Evolutionary conservation across 805 yeast species (phyloP).

Genomic region (Kluyveromyces wickerhamii): DNA sequence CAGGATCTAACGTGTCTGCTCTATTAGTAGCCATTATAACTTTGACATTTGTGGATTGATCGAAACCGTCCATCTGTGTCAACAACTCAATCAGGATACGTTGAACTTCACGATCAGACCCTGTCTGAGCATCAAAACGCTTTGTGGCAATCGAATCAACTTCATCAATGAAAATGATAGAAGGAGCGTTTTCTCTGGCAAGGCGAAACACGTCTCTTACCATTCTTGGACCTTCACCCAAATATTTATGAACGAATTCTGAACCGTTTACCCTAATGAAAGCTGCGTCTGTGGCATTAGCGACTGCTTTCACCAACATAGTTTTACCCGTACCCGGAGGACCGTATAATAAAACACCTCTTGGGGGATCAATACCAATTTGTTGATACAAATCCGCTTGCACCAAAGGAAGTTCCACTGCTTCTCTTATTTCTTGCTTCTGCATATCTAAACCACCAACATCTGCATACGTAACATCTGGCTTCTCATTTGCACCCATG

Average conservation of each 20-base stretch:
- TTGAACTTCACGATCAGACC: slow-evolving; percentile 99
- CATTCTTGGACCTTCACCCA: slow-evolving; percentile 99
- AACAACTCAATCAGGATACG: slow-evolving; percentile 91
- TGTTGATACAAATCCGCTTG: slow-evolving; percentile 95
- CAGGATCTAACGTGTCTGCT: slow-evolving; percentile 99
- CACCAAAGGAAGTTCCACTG: slow-evolving; percentile 92
- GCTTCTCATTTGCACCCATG: slow-evolving; percentile 88
- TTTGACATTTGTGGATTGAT: slow-evolving; percentile 89
- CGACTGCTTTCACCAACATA: slow-evolving; percentile 98
- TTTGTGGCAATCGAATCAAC: slow-evolving; percentile 98
- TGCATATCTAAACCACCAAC: slow-evolving; percentile 99
- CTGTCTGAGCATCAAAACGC: slow-evolving; percentile 98
- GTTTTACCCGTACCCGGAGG: slow-evolving; percentile 99
- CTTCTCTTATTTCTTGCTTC: slow-evolving; percentile 97
- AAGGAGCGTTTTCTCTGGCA: slow-evolving; percentile 95
- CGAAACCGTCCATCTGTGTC: slow-evolving; percentile 99
- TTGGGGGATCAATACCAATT: slow-evolving; percentile 98
- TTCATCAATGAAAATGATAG: slow-evolving; percentile 96
- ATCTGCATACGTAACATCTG: slow-evolving; percentile 90
- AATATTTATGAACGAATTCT: slow-evolving; percentile 94
- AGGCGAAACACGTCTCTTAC: slow-evolving; percentile 96
- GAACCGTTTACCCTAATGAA: slow-evolving; percentile 97
- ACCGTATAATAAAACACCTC: slow-evolving; percentile 96
- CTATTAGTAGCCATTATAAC: slow-evolving; percentile 99
- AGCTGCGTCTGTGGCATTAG: slow-evolving; percentile 90